Evolutionary conservation across 768 basidiomycete genomes (phyloP).

Genomic region (Strobilomyces echinocephalus): DNA sequence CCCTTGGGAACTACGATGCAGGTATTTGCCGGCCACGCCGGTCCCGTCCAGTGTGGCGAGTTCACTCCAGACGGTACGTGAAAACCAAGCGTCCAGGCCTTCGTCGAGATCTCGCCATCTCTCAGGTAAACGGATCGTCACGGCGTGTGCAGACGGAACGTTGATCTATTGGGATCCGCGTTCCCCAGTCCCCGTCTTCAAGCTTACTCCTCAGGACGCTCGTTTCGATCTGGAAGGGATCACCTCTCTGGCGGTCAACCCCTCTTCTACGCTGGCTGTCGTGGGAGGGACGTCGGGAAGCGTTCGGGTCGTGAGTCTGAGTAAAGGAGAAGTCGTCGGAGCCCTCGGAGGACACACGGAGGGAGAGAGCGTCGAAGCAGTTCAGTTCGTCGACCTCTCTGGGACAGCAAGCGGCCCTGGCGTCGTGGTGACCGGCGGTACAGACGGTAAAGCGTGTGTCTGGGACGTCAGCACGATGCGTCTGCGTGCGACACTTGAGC

Average conservation of each 20-base stretch:
- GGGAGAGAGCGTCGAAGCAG: conserved; percentile 83
- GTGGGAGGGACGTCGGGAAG: conserved; percentile 83
- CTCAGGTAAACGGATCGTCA: conserved; percentile 81
- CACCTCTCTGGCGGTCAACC: conserved; percentile 80
- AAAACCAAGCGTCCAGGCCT: not conserved
- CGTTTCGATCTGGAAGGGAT: conserved; percentile 82
- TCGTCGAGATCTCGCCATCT: conserved; percentile 3
- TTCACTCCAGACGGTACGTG: conserved; percentile 84
- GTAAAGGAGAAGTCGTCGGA: conserved; percentile 77
- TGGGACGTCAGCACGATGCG: conserved; percentile 93
- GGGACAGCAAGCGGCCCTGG: conserved; percentile 45
- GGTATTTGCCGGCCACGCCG: conserved; percentile 88
- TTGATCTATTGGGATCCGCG: conserved; percentile 93
- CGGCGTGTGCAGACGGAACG: conserved; percentile 76
- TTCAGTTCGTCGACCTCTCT: conserved; percentile 77
- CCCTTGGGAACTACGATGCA: conserved; percentile 95
- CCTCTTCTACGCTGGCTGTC: conserved; percentile 83
- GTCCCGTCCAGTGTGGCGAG: conserved; percentile 77
- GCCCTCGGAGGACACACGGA: conserved; percentile 80
- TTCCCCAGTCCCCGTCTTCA: conserved; percentile 71
- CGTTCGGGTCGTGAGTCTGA: conserved; percentile 83
- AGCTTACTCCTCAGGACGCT: conserved; percentile 63
- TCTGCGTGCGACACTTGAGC: conserved; percentile 74
- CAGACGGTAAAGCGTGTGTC: conserved; percentile 90
- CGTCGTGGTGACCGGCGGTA: conserved; percentile 80